Percentiles rank a stretch among this genome's conserved stretches.
Evolutionary conservation across 495 filamentous ascomycete species (phyloP).

Genomic region (Aspergillus bertholletiae): DNA sequence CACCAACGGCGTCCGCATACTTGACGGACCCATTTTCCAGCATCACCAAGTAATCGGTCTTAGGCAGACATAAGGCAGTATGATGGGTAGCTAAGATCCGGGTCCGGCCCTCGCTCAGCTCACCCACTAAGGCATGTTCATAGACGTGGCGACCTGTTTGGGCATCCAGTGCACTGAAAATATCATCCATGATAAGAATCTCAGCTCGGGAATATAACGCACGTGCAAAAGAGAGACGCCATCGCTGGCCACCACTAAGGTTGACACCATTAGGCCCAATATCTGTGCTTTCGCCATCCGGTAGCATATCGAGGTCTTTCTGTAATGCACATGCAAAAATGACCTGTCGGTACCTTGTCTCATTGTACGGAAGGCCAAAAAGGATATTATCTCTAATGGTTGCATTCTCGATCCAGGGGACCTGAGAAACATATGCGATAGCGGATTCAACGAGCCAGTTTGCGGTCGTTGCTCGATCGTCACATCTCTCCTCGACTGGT

Average conservation of each 20-base stretch:
- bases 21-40: conserved; percentile 62
- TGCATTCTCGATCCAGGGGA: conserved; percentile 79
- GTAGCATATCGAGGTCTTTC: conserved; percentile 68
- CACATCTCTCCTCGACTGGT: conserved; percentile 32
- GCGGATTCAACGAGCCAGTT: conserved; percentile 69
- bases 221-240: conserved; percentile 71
- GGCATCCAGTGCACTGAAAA: conserved; percentile 62
- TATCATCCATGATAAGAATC: conserved; percentile 73
- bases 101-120: conserved; percentile 62
- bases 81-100: conserved; percentile 78
- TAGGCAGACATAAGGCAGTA: conserved; percentile 61
- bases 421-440: conserved; percentile 73
- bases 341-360: conserved; percentile 59
- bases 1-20: too few species aligned
- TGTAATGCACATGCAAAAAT: conserved; percentile 62
- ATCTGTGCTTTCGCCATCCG: conserved; percentile 69
- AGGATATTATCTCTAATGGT: conserved; percentile 71
- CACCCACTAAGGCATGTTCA: conserved; percentile 66
- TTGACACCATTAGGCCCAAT: conserved; percentile 80
- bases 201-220: conserved; percentile 78
- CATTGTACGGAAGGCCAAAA: conserved; percentile 63
- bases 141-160: conserved; percentile 75
- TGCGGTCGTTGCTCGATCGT: conserved; percentile 54
- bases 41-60: conserved; percentile 65
- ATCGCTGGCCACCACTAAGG: conserved; percentile 73